Percentiles rank a stretch among this genome's conserved stretches.
phyloP scores from a whole-genome alignment of 2,329 filamentous ascomycete species.

The Polytolypa hystricis region DNA sequence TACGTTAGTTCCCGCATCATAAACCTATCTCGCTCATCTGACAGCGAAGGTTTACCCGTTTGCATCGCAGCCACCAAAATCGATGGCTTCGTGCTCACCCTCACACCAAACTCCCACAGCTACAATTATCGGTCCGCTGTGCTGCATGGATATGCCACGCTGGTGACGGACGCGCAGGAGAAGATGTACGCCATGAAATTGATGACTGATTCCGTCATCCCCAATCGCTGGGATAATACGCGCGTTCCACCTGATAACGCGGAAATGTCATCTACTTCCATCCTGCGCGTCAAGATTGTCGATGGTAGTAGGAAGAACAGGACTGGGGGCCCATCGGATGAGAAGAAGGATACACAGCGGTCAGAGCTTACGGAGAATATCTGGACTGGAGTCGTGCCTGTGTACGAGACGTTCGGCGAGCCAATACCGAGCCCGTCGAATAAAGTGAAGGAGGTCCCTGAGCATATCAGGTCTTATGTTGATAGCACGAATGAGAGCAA shows the following conservation, averaged over 20 bases:
- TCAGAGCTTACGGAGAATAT: conserved; percentile 38
- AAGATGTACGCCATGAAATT: conserved; percentile 67
- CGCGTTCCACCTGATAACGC: conserved; percentile 59
- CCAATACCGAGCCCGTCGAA: conserved; percentile 53
- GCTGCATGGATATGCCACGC: conserved; percentile 60
- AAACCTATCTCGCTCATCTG: conserved; percentile 43
- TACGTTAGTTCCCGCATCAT: conserved; percentile 72
- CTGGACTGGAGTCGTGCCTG: conserved; percentile 54
- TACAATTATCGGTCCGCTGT: conserved; percentile 79
- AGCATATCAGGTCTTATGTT: conserved; percentile 48
- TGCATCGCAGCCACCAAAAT: conserved; percentile 62
- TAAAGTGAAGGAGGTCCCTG: conserved; percentile 46
- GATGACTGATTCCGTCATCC: conserved; percentile 64
- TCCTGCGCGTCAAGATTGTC: conserved; percentile 57
- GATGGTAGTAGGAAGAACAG: conserved; percentile 68
- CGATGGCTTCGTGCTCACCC: conserved; percentile 67
- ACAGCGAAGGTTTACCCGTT: conserved; percentile 52
- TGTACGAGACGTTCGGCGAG: conserved; percentile 52
- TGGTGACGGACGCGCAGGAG: conserved; percentile 58
- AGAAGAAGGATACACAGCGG: conserved; percentile 42
- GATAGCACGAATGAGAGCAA: conserved; percentile 37
- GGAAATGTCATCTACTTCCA: conserved; percentile 64
- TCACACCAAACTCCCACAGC: conserved; percentile 70
- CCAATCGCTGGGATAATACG: conserved; percentile 56
- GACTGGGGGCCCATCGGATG: conserved; percentile 52